Conservation (phyloP, 2,329 filamentous ascomycete species). For the Trichoderma pleuroti region DNA sequence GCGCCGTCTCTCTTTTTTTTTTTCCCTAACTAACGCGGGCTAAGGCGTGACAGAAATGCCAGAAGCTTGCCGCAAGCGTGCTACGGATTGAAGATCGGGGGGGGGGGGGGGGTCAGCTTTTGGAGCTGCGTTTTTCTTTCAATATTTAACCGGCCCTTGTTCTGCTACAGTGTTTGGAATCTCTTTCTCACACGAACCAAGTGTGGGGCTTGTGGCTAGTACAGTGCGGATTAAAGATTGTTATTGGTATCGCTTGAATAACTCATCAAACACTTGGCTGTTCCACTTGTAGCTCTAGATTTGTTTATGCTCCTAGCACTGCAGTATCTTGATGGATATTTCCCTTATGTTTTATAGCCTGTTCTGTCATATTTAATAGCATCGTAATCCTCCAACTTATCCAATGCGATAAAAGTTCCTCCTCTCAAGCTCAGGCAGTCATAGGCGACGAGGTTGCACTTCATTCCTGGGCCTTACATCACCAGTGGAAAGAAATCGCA, state of each 20-base stretch:
- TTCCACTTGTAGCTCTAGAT: neutral
- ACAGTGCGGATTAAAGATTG: neutral
- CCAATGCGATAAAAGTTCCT: neutral
- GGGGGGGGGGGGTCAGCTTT: constrained; percentile 1
- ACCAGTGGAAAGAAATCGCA: neutral
- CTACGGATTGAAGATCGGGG: neutral
- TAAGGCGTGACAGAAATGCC: neutral
- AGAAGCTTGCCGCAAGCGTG: constrained; percentile 12
- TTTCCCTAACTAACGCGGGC: neutral
- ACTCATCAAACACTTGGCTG: neutral
- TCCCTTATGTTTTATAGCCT: neutral
- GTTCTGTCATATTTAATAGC: neutral
- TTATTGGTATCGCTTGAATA: neutral
- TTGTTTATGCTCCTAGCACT: neutral
- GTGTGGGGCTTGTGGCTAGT: neutral
- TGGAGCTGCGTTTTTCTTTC: neutral
- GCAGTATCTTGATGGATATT: neutral
- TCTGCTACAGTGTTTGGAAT: neutral
- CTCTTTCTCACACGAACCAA: neutral
- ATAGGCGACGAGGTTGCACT: neutral
- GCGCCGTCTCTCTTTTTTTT: neutral
- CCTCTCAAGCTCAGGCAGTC: neutral
- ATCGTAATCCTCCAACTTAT: neutral
- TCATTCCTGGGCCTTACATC: neutral
- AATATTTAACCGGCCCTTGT: neutral